A percentile compares a stretch with the other conserved stretches of the same genome.
These are phyloP conservation scores for Kappamyces sp. DNA, from an alignment of 192 early-diverging fungal species.

Conservation along the genomic window DNA sequence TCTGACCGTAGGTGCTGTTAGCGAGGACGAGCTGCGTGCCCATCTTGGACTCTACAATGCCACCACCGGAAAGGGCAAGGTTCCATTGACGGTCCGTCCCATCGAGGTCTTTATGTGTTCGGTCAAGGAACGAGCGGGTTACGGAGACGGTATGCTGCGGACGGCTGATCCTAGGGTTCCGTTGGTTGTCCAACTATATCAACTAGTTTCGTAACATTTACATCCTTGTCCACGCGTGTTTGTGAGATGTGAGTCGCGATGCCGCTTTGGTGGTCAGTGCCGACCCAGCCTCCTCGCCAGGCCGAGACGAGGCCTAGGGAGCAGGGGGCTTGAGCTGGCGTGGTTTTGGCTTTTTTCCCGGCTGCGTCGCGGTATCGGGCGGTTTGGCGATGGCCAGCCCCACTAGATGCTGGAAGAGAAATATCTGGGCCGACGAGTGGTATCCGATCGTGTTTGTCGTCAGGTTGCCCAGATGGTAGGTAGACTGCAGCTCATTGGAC, in stretches of 20 bases:
- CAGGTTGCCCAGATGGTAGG: too few species aligned
- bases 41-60: slow-evolving; percentile 92
- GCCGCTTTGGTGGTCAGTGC: background rate
- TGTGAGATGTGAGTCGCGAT: background rate
- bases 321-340: too few species aligned
- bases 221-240: background rate
- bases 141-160: slow-evolving; percentile 74
- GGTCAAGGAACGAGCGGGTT: slow-evolving; percentile 96
- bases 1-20: slow-evolving; percentile 62
- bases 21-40: slow-evolving; percentile 84
- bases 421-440: too few species aligned
- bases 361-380: too few species aligned
- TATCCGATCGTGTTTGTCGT: too few species aligned
- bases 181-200: slow-evolving; percentile 44
- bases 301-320: too few species aligned
- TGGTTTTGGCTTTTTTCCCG: too few species aligned
- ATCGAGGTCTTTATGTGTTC: slow-evolving; percentile 99
- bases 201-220: slow-evolving; percentile 15
- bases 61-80: slow-evolving; percentile 92
- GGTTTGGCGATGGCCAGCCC: too few species aligned
- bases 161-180: slow-evolving; percentile 23
- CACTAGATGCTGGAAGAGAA: too few species aligned
- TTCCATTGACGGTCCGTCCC: slow-evolving; percentile 85
- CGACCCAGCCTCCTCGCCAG: too few species aligned
- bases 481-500: too few species aligned